Evolutionary conservation across 2,329 filamentous ascomycete species (phyloP).

Genomic region (Pseudomassariella vexata): DNA sequence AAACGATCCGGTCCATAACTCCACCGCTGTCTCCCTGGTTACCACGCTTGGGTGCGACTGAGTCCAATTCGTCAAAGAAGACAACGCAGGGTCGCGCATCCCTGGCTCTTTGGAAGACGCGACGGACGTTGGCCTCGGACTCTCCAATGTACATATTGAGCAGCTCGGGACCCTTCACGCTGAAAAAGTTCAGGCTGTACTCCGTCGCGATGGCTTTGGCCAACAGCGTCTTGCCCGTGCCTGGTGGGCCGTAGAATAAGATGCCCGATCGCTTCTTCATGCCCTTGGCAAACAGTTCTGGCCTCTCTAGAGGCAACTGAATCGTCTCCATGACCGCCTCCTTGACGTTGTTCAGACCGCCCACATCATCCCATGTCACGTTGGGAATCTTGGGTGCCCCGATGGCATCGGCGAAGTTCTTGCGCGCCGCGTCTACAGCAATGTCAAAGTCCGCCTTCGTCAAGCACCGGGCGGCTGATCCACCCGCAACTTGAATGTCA

Average conservation of each 20-base stretch:
- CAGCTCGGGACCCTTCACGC: constrained; percentile 84
- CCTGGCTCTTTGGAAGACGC: constrained; percentile 81
- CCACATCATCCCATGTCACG: constrained; percentile 93
- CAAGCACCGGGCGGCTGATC: constrained; percentile 70
- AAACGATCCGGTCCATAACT: constrained; percentile 97
- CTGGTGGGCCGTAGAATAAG: constrained; percentile 84
- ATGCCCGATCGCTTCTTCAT: constrained; percentile 98
- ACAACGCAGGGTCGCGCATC: constrained; percentile 85
- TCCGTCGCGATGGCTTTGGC: constrained; percentile 92
- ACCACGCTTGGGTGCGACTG: constrained; percentile 89
- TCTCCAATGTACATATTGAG: constrained; percentile 97
- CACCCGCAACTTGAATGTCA: constrained; percentile 85
- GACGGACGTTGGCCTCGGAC: constrained; percentile 83
- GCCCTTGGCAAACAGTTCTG: constrained; percentile 91
- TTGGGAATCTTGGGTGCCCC: constrained; percentile 97
- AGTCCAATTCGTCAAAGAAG: constrained; percentile 91
- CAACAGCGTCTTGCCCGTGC: constrained; percentile 86
- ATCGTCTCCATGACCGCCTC: constrained; percentile 97
- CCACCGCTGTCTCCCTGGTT: constrained; percentile 97
- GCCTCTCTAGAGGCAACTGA: constrained; percentile 82
- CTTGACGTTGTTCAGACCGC: constrained; percentile 88
- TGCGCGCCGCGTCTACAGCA: constrained; percentile 91
- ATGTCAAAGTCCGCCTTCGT: constrained; percentile 80
- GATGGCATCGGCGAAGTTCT: constrained; percentile 97
- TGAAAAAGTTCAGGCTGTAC: constrained; percentile 92